Base-by-base conservation (phyloP, 2,329 filamentous ascomycete species). In the Biscogniauxia mediterranea region DNA sequence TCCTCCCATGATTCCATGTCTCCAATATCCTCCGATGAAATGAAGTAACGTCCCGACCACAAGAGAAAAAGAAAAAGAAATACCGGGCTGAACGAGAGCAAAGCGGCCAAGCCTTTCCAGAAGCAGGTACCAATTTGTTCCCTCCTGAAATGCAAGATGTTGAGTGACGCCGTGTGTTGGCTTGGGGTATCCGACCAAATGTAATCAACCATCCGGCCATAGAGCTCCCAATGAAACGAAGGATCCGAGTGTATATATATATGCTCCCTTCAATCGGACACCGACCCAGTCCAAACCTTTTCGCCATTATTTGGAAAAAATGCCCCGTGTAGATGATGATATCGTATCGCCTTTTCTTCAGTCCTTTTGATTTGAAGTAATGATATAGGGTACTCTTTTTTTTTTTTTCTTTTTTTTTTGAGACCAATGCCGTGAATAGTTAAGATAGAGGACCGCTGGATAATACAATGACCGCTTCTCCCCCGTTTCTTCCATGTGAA, bases 131-230 rank as follows among this genome's bases (percentile, higher is more conserved):
- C 38, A 46, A 46, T 46, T 46, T 63, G 60, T 63, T 59, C 58
- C 63, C 61, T 59, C 57, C 23, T 46, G 49, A 62, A 56, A 67
- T 66, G 65, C 65, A 62, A 59, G 57, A 67, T 66, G 63, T 61
- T 66, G 62, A 57, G 58, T 61, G 63, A 63, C 63, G 38, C 58
- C 57, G 51, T 59, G 58, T 59, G 58, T 60, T 58, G 9, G 23
- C 20, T 23, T 21, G 8, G 19, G 58, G 60, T 63, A 62, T 62
- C 59, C 58, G 60, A 66, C 61, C 65, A 61, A 55, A 60, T 67
- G 61, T 63, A 64, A 63, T 63, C 59, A 64, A 63, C 60, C 65
- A 67, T 61, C 65, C 65, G 53, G 63, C 65, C 64, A 46, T 46
- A 53, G 54, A 64, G 61, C 60, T 63, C 65, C 63, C 55, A 56